A percentile compares a stretch with the other conserved stretches of the same genome.
Conservation (phyloP, 2,329 filamentous ascomycete species). For the Coniella vitis region DNA sequence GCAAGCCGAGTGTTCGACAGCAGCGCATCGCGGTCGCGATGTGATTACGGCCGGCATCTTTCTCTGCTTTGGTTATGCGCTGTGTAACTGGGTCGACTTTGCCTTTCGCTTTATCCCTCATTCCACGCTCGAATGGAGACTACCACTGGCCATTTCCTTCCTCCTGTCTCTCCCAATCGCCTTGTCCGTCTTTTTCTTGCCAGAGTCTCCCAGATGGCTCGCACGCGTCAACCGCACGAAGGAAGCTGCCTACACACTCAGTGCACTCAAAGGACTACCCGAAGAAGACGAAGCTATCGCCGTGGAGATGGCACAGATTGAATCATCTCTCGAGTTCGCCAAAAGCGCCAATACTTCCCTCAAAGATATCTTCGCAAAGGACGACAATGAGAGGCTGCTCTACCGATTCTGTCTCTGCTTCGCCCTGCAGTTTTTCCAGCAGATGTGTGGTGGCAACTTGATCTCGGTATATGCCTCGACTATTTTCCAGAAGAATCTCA, state of each 20-base stretch:
- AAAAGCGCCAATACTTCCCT: constrained; percentile 28
- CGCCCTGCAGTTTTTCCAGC: constrained; percentile 42
- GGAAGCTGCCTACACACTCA: constrained; percentile 11
- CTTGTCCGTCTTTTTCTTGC: constrained; percentile 14
- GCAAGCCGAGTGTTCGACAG: constrained; percentile 20
- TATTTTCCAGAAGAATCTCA: constrained; percentile 34
- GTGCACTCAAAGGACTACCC: constrained; percentile 12
- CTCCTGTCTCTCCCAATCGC: too few species aligned
- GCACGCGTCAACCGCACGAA: constrained; percentile 5
- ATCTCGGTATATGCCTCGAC: constrained; percentile 40
- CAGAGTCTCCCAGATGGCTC: constrained; percentile 17
- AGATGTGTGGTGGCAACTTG: constrained; percentile 41
- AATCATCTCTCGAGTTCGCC: constrained; percentile 21
- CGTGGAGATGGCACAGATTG: constrained; percentile 11
- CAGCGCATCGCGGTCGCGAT: constrained; percentile 18
- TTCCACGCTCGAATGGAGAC: too few species aligned
- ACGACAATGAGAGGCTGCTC: constrained; percentile 40
- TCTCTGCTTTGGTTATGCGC: constrained; percentile 12
- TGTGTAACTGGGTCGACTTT: constrained; percentile 17
- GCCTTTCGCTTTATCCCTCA: constrained; percentile 16
- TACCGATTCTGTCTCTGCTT: constrained; percentile 45
- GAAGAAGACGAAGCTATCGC: constrained; percentile 8
- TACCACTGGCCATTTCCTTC: constrained; percentile 10
- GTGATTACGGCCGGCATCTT: constrained; percentile 19
- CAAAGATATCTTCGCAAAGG: constrained; percentile 40